These are phyloP conservation scores for Echeveria elegans DNA, from an alignment of 164 flowering plant species.

Conservation along the genomic window DNA sequence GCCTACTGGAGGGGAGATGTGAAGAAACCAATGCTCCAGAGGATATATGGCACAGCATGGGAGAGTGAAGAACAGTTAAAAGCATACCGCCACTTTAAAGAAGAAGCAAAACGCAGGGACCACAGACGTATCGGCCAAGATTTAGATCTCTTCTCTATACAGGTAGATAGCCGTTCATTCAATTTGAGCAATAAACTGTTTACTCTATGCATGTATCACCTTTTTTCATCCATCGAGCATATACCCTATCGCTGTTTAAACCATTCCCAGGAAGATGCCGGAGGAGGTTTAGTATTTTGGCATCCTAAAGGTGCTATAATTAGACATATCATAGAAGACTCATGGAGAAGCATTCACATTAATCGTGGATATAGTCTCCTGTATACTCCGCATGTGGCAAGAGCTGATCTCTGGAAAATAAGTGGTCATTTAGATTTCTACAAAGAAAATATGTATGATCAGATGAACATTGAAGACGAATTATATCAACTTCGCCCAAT, in stretches of 20 bases:
- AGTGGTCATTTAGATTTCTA: conserved; percentile 97
- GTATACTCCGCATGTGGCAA: conserved; percentile 92
- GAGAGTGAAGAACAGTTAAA: conserved; percentile 82
- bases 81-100: conserved; percentile 81
- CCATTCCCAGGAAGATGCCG: conserved; percentile 78
- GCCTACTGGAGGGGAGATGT: conserved; percentile 99
- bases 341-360: conserved; percentile 78
- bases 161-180: conserved; percentile 29
- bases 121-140: conserved; percentile 91
- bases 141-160: conserved; percentile 91
- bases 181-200: not conserved
- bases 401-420: conserved; percentile 84
- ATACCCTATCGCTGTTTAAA: not conserved
- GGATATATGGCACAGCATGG: conserved; percentile 98
- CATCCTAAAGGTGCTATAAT: conserved; percentile 90
- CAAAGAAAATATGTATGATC: conserved; percentile 90
- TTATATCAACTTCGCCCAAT: conserved; percentile 93
- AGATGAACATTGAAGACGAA: conserved; percentile 88
- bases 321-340: conserved; percentile 81
- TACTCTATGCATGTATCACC: not conserved
- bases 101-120: conserved; percentile 92
- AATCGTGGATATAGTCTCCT: conserved; percentile 68
- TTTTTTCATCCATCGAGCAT: not conserved
- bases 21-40: conserved; percentile 81
- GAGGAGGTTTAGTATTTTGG: conserved; percentile 97